Evolutionary conservation across 2,329 filamentous ascomycete genomes (phyloP), one percentile per base, ranked within the genome.

Genomic region (Ophiostoma pallidulum): DNA sequence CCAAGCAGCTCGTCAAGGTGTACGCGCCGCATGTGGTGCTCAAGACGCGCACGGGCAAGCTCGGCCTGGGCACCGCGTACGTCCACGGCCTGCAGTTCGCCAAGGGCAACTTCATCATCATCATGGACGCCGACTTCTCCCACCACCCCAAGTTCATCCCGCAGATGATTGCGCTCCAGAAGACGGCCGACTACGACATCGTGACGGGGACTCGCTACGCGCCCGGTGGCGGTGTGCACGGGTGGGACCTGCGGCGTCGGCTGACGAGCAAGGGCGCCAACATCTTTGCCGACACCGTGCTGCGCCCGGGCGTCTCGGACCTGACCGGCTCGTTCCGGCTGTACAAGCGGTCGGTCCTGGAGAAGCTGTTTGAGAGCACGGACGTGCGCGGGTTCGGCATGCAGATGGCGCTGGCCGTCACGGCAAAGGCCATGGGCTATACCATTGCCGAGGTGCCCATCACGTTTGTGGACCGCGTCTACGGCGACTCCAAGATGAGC

Each of bases 321-420:
- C 69, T 98, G 64, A 98, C 92, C 29, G 92, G 92, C 41, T 91
- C 84, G 64, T 98, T 97, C 70, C 74, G 92, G 54, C 67, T 98
- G 64, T 98, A 98, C 68, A 97, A 94, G 81, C 89, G 84, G 70
- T 71, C 74, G 51, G 87, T 95, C 53, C 68, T 98, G 61, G 79
- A 94, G 66, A 90, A 87, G 73, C 88, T 94, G 50, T 96, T 98
- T 59, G 73, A 76, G 61, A 87, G 78, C 67, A 96, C 89, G 8
- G 84, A 96, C 74, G 92, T 87, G 64, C 95, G 97, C 71, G 92
- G 92, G 3, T 98, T 97, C 66, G 91, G 86, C 35, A 98, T 98
- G 75, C 92, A 98, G 79, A 98, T 98, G 92, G 91, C 96, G 75
- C 85, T 98, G 81, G 97, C 96, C 83, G 91, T 97, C 8, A 77